Evolutionary conservation across 257 asterid genomes (phyloP), one percentile per base, ranked within the genome.

Genomic region (Agastache rugosa): DNA sequence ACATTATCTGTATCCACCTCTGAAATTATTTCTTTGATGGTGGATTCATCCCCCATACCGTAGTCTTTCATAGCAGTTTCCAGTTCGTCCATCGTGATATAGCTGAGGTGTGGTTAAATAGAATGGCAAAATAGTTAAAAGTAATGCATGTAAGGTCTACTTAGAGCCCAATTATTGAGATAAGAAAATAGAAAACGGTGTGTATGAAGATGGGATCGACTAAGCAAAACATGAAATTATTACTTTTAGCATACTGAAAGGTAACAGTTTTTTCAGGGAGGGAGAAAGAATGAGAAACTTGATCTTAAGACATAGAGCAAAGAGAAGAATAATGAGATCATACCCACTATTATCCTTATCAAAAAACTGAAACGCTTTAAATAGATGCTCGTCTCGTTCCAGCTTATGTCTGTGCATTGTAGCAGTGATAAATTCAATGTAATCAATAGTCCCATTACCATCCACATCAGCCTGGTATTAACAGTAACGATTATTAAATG

Each of bases 1-100:
- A 92, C 96, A 74, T 92, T 92, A 79, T 92, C 97, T 7, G 95
- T 87, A 73, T 92, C 97, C 67, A 90, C 97, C 82, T 92, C 97
- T 5, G 96, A 80, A 62, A 92, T 92, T 29, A 90, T 91, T 70
- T 91, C 97, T 79, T 81, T 85, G 55, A 91, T 91, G 67, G 93
- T 86, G 70, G 83, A 86, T 41, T 85, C 97, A 42, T 88, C 95
- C 11, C 96, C 96, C 93, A 91, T 86, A 58, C 91, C 95, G 50
- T 91, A 91, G 73, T 91, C 96, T 83, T 75, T 91, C 97, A 91
- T 91, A 6, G 97, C 93, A 55, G 78, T 80, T 80, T 92, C 87
- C 75, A 92, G 85, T 77, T 92, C 97, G 34, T 92, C 97, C 74
- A 87, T 83, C 8, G 97, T 90, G 67, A 92, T 92, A 77, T 85